Percentiles rank a stretch among this genome's conserved stretches.
phyloP scores from a whole-genome alignment of 2,329 filamentous ascomycete species.

The Paracamarosporium sp. region DNA sequence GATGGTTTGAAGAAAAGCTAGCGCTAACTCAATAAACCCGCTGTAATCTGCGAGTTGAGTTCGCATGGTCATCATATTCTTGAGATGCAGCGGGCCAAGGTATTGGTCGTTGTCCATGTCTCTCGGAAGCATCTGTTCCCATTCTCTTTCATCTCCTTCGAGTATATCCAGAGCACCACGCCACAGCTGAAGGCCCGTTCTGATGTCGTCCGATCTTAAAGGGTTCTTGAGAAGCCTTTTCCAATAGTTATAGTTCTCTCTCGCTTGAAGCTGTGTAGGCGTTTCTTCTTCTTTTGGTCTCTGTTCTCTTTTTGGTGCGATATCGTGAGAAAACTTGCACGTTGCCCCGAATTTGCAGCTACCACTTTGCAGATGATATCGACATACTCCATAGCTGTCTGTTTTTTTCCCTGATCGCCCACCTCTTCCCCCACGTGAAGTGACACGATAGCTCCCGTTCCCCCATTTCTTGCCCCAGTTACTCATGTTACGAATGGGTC shows the following conservation, averaged over 20 bases:
- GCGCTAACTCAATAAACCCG: conserved; percentile 13
- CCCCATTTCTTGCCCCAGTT: neutral
- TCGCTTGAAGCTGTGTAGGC: conserved; percentile 27
- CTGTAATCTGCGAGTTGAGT: neutral
- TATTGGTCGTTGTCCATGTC: conserved; percentile 37
- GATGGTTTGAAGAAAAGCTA: conserved; percentile 34
- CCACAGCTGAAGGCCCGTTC: conserved; percentile 21
- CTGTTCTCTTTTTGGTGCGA: conserved; percentile 1
- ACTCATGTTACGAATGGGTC: neutral
- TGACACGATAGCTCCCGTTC: neutral
- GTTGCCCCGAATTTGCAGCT: neutral
- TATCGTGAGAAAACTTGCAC: conserved; percentile 18
- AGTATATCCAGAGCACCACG: conserved; percentile 34
- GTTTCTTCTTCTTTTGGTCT: conserved; percentile 18
- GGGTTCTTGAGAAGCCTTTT: conserved; percentile 28
- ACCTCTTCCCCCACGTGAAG: conserved; percentile 3
- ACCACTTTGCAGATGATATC: neutral
- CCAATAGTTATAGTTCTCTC: conserved; percentile 35
- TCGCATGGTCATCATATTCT: conserved; percentile 24
- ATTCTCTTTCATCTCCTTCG: conserved; percentile 36
- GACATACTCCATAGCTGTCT: neutral
- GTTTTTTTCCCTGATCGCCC: neutral
- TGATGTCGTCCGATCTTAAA: conserved; percentile 13
- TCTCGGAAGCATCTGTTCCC: conserved; percentile 36
- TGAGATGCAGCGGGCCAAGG: conserved; percentile 36